These are phyloP conservation scores for Coniochaeta sp. DNA, from an alignment of 2,329 filamentous ascomycete genomes.

Conservation along the genomic window DNA sequence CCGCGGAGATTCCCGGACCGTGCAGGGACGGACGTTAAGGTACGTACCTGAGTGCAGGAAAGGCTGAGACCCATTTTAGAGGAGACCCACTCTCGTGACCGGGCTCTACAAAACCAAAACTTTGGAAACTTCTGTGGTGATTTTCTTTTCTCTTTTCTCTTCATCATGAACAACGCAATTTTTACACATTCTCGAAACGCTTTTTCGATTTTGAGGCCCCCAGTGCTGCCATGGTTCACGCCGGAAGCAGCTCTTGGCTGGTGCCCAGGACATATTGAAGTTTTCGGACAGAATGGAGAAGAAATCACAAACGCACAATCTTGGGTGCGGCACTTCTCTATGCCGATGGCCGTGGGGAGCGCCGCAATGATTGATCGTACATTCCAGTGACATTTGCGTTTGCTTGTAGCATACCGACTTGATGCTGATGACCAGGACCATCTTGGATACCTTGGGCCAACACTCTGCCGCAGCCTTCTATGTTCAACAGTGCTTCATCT, in stretches of 20 bases:
- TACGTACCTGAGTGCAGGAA: neutral
- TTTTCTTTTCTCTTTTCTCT: conserved; percentile 19
- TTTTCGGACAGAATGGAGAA: conserved; percentile 41
- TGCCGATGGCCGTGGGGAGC: conserved; percentile 31
- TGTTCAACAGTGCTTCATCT: too few relatives aligned
- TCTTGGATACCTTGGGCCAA: neutral
- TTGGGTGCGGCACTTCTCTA: conserved; percentile 42
- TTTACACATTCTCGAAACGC: conserved; percentile 37
- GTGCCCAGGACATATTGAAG: conserved; percentile 36
- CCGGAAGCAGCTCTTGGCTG: conserved; percentile 12
- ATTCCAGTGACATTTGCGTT: conserved; percentile 15
- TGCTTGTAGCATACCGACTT: neutral
- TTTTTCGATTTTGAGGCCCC: conserved; percentile 33
- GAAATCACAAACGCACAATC: conserved; percentile 36
- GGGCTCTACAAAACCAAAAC: conserved; percentile 3
- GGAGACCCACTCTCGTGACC: neutral
- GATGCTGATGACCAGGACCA: neutral
- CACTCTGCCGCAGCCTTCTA: too few relatives aligned
- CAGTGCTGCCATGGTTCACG: conserved; percentile 9
- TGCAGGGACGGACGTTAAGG: too few relatives aligned
- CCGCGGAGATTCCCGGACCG: neutral
- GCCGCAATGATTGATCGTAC: conserved; percentile 46
- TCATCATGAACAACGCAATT: conserved; percentile 41
- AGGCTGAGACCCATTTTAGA: neutral
- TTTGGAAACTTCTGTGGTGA: neutral